A percentile compares a stretch with the other conserved stretches of the same genome.
phyloP scores from a whole-genome alignment of 495 filamentous ascomycete species.

The Talaromyces nanjingensis region DNA sequence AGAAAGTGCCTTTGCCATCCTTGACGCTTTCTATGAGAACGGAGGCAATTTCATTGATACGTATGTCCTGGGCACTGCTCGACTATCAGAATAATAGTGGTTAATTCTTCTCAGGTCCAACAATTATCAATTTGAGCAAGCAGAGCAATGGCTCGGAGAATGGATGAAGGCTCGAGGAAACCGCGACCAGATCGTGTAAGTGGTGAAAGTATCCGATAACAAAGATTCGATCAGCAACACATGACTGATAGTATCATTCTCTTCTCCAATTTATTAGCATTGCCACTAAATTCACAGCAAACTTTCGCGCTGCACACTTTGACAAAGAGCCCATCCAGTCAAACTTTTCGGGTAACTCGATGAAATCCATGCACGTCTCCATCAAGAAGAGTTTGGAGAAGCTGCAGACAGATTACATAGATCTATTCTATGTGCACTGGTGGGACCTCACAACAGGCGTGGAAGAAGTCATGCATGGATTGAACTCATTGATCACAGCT shows the following conservation, averaged over 20 bases:
- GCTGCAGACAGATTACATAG: slow-evolving; percentile 61
- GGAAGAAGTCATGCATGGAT: slow-evolving; percentile 37
- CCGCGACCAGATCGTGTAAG: slow-evolving; percentile 52
- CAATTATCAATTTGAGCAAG: slow-evolving; percentile 63
- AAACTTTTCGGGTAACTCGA: slow-evolving; percentile 52
- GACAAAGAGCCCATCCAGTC: slow-evolving; percentile 36
- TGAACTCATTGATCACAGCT: slow-evolving; percentile 27
- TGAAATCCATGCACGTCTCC: slow-evolving; percentile 48
- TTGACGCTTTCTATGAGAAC: slow-evolving; percentile 58
- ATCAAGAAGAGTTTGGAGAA: slow-evolving; percentile 51
- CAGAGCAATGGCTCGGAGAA: slow-evolving; percentile 68
- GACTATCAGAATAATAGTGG: neutral
- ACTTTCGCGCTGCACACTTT: slow-evolving; percentile 21
- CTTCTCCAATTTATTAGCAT: slow-evolving; percentile 39
- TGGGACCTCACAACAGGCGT: slow-evolving; percentile 40
- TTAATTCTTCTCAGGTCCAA: slow-evolving; percentile 29
- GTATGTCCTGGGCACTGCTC: neutral
- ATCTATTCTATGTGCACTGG: slow-evolving; percentile 36
- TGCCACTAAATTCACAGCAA: slow-evolving; percentile 64
- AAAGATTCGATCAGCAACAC: neutral
- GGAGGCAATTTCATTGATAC: slow-evolving; percentile 81
- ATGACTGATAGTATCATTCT: neutral
- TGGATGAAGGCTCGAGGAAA: slow-evolving; percentile 55
- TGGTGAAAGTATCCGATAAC: neutral
- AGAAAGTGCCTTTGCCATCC: slow-evolving; percentile 45